Evolutionary conservation across 176 grass and related monocot species (phyloP).

Genomic region (Luzula sylvatica): DNA sequence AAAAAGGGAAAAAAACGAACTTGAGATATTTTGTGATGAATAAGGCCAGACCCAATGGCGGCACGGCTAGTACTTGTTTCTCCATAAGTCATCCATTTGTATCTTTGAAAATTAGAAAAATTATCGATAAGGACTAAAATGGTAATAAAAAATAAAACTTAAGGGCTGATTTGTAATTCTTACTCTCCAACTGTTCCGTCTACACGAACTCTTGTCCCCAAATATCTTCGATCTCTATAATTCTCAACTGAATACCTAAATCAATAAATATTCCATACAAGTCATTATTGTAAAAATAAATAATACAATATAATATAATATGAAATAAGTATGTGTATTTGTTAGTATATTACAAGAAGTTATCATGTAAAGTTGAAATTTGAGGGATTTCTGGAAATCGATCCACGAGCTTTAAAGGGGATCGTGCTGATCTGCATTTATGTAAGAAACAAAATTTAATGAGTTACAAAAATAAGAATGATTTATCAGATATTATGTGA

Average conservation of each 20-base stretch:
- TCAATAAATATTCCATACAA: too few species aligned
- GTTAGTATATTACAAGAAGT: conserved; percentile 85
- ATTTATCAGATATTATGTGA: neutral
- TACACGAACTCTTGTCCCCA: conserved; percentile 62
- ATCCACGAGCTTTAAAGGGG: conserved; percentile 45
- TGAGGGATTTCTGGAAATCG: conserved; percentile 42
- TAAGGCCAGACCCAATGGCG: conserved; percentile 81
- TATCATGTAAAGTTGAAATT: conserved; percentile 70
- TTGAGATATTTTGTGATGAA: conserved; percentile 64
- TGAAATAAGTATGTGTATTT: too few species aligned
- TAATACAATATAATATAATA: neutral
- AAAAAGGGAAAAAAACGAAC: conserved; percentile 29
- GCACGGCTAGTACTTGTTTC: conserved; percentile 56
- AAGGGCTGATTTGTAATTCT: conserved; percentile 21
- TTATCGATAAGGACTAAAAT: conserved; percentile 1
- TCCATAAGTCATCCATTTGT: conserved; percentile 98
- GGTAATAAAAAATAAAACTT: conserved; percentile 3
- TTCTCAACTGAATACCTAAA: conserved; percentile 71
- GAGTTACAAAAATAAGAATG: neutral
- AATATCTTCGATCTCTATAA: conserved; percentile 71
- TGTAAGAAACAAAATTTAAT: neutral
- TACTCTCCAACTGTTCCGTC: conserved; percentile 95
- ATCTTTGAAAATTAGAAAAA: conserved; percentile 32
- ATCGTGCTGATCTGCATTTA: conserved; percentile 42
- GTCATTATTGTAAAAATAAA: too few species aligned